phyloP scores from a whole-genome alignment of 192 early-diverging fungal genomes.

The Lunasporangiospora selenospora region DNA sequence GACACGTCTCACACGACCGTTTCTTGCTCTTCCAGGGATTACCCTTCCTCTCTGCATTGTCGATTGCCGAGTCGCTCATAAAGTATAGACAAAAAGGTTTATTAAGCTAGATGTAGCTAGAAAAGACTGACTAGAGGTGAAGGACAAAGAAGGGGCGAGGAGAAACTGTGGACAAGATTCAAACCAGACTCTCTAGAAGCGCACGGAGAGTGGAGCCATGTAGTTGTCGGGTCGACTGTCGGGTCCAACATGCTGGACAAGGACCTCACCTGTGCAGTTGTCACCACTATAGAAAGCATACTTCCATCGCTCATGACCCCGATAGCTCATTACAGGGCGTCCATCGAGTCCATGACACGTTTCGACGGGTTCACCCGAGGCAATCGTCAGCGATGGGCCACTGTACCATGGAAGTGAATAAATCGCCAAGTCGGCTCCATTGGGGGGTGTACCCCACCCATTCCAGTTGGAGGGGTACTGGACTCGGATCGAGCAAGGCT shows the following conservation, averaged over 20 bases:
- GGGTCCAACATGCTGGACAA: slow-evolving; percentile 7
- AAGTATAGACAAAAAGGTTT: too few species aligned
- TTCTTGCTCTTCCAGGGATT: too few species aligned
- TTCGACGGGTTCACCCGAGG: neutral
- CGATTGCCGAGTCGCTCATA: too few species aligned
- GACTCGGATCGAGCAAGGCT: slow-evolving; percentile 12
- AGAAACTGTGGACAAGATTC: too few species aligned
- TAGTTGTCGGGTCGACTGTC: slow-evolving; percentile 10
- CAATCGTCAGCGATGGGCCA: neutral
- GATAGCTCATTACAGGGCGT: neutral
- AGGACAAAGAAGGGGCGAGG: too few species aligned
- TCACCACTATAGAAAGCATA: slow-evolving; percentile 12
- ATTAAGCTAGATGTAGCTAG: too few species aligned
- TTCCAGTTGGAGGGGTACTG: slow-evolving; percentile 5
- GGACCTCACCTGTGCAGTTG: slow-evolving; percentile 3
- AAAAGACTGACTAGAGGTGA: too few species aligned
- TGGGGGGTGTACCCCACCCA: neutral
- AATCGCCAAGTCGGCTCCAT: slow-evolving; percentile 1
- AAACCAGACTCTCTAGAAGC: too few species aligned
- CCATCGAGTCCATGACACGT: slow-evolving; percentile 4
- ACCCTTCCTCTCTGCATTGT: too few species aligned
- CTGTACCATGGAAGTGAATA: slow-evolving; percentile 9
- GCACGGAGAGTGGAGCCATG: slow-evolving; percentile 2
- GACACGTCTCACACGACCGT: too few species aligned
- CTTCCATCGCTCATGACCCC: neutral